Conservation (phyloP, 2,329 filamentous ascomycete genomes). For the Cladophialophora exuberans region DNA sequence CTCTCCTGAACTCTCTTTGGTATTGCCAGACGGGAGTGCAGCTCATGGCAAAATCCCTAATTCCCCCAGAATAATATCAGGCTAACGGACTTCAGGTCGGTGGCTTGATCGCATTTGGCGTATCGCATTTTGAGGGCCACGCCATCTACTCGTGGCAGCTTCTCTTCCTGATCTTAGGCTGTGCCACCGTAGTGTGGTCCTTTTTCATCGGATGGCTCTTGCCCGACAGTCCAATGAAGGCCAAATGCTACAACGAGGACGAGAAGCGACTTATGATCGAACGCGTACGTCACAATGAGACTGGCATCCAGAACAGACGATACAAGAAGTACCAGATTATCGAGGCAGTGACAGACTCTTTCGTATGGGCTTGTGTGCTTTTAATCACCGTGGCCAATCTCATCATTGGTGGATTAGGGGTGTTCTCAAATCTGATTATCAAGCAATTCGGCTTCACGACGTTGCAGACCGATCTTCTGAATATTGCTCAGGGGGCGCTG, state of each 20-base stretch:
- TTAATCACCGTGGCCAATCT: slow-evolving; percentile 73
- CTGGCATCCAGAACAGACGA: slow-evolving; percentile 61
- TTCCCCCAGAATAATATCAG: no score
- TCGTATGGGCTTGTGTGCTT: slow-evolving; percentile 66
- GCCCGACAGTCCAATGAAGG: slow-evolving; percentile 72
- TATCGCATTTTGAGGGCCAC: no score
- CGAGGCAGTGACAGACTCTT: slow-evolving; percentile 66
- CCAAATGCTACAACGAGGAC: slow-evolving; percentile 68
- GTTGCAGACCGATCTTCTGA: background rate
- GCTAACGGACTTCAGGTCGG: no score
- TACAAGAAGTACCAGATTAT: slow-evolving; percentile 59
- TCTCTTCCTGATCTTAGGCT: slow-evolving; percentile 69
- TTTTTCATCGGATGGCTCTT: slow-evolving; percentile 66
- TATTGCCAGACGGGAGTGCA: no score
- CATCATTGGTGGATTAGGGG: slow-evolving; percentile 72
- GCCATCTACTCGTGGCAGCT: slow-evolving; percentile 75
- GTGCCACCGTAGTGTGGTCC: slow-evolving; percentile 65
- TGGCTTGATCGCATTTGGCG: no score
- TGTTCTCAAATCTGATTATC: slow-evolving; percentile 63
- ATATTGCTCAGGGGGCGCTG: background rate
- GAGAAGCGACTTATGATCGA: slow-evolving; percentile 68
- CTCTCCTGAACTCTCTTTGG: no score
- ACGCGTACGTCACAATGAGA: slow-evolving; percentile 64
- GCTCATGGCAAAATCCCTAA: no score
- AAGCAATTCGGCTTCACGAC: slow-evolving; percentile 3